Percentiles rank a stretch among this genome's conserved stretches.
Evolutionary conservation across 345 rosid species (phyloP).

Genomic region (Luvunga scandens): DNA sequence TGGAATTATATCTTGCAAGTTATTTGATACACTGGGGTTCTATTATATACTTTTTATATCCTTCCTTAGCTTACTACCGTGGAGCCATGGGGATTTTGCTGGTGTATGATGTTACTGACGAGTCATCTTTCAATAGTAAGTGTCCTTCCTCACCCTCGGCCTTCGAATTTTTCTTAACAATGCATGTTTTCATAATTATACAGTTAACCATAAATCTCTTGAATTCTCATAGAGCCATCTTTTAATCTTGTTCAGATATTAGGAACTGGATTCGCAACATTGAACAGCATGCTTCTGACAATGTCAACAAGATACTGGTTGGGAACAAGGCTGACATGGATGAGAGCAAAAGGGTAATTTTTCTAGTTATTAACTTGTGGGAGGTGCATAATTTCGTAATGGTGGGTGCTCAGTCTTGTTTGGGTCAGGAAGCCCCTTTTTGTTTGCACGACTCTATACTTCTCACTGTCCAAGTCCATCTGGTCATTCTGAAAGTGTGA

Average conservation of each 20-base stretch:
- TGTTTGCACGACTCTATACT: not conserved
- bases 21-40: constrained; percentile 8
- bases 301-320: constrained; percentile 86
- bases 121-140: constrained; percentile 77
- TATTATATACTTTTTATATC: constrained; percentile 8
- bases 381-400: not conserved
- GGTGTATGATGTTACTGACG: constrained; percentile 81
- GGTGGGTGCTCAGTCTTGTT: not conserved
- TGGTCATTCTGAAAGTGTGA: not conserved
- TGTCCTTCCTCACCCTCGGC: not conserved
- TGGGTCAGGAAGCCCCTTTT: not conserved
- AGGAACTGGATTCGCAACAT: constrained; percentile 99
- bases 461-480: not conserved
- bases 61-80: constrained; percentile 63
- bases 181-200: not conserved
- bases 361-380: not conserved
- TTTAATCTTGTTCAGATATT: constrained; percentile 54
- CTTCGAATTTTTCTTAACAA: not conserved
- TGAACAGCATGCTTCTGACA: constrained; percentile 96
- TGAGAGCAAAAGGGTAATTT: constrained; percentile 86
- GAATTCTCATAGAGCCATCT: constrained; percentile 10
- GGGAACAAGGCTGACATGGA: constrained; percentile 99
- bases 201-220: constrained; percentile 2
- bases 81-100: constrained; percentile 89
- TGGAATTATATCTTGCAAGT: not conserved